Conservation (phyloP, 768 basidiomycete species). For the Podaxis sp. region DNA sequence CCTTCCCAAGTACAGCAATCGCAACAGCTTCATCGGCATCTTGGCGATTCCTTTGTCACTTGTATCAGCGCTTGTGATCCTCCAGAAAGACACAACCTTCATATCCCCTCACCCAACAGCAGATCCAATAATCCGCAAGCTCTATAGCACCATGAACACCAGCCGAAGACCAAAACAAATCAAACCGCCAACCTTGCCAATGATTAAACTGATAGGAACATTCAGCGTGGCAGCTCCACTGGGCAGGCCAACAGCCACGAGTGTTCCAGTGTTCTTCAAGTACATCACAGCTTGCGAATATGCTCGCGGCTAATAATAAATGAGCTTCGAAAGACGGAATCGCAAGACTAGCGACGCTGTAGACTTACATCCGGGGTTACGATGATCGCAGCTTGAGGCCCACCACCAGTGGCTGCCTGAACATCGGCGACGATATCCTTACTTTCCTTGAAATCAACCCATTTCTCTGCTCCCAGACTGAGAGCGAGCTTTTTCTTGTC, state of each 20-base stretch:
- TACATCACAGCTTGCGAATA: conserved; percentile 68
- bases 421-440: conserved; percentile 71
- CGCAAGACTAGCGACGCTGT: too few relatives aligned
- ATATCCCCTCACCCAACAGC: conserved; percentile 27
- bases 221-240: conserved; percentile 51
- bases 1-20: conserved; percentile 69
- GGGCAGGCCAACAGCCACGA: conserved; percentile 81
- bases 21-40: conserved; percentile 80
- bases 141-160: conserved; percentile 32
- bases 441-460: conserved; percentile 75
- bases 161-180: neutral
- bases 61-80: too few relatives aligned
- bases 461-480: conserved; percentile 69
- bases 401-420: conserved; percentile 63
- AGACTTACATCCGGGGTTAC: conserved; percentile 45
- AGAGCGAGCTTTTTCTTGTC: conserved; percentile 65
- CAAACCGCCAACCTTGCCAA: neutral
- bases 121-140: conserved; percentile 54
- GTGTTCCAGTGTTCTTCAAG: conserved; percentile 65
- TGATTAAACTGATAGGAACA: neutral
- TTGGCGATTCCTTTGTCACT: conserved; percentile 61
- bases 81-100: too few relatives aligned
- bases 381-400: conserved; percentile 71
- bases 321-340: too few relatives aligned
- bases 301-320: conserved; percentile 28